A percentile compares a stretch with the other conserved stretches of the same genome.
Evolutionary conservation across 306 rosid species (phyloP).

Genomic region (Lathyrus aphaca): DNA sequence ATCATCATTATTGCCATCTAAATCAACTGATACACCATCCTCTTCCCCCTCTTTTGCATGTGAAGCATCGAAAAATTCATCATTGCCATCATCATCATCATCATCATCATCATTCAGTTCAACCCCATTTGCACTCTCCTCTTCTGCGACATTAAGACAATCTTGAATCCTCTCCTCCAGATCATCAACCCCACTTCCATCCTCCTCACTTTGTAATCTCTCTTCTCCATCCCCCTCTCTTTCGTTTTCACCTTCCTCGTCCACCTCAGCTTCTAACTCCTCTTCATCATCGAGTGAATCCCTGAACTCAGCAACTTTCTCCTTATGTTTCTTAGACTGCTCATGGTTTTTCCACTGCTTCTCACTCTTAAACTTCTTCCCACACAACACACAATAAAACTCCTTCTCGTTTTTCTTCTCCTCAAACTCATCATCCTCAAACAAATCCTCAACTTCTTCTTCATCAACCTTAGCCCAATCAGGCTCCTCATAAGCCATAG

Average conservation of each 20-base stretch:
- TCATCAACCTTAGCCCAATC: slow-evolving; percentile 75
- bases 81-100: slow-evolving; percentile 31
- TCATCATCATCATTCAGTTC: slow-evolving; percentile 40
- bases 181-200: slow-evolving; percentile 43
- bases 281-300: slow-evolving; percentile 60
- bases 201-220: slow-evolving; percentile 42
- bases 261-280: slow-evolving; percentile 40
- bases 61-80: slow-evolving; percentile 37
- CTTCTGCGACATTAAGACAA: slow-evolving; percentile 40
- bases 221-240: slow-evolving; percentile 3
- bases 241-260: slow-evolving; percentile 42
- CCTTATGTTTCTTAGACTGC: slow-evolving; percentile 92
- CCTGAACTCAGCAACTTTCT: slow-evolving; percentile 77
- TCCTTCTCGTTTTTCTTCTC: slow-evolving; percentile 54
- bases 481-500: slow-evolving; percentile 74
- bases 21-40: slow-evolving; percentile 24
- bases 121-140: slow-evolving; percentile 34
- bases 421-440: slow-evolving; percentile 49
- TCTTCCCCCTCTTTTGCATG: slow-evolving; percentile 31
- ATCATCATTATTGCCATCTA: slow-evolving; percentile 15
- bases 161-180: slow-evolving; percentile 45
- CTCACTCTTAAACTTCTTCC: slow-evolving; percentile 99
- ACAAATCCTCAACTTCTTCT: slow-evolving; percentile 37
- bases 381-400: slow-evolving; percentile 86
- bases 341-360: slow-evolving; percentile 99